Evolutionary conservation across 2,329 filamentous ascomycete genomes (phyloP).

Genomic region (Hymenoscyphus fructigenus): DNA sequence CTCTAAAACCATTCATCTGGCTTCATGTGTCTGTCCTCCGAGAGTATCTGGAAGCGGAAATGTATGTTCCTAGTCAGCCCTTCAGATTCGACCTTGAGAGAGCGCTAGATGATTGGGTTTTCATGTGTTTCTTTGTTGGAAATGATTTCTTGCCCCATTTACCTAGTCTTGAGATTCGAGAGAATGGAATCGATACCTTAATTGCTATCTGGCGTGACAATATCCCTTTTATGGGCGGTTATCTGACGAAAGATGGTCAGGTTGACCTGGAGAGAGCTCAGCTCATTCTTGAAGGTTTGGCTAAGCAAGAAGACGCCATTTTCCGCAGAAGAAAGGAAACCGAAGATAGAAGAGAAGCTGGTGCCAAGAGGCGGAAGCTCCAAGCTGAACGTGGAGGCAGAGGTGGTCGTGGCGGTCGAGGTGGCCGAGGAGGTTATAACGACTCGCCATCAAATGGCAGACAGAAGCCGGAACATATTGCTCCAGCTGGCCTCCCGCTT

Average conservation of each 20-base stretch:
- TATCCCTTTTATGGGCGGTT: constrained; percentile 86
- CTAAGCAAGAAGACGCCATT: constrained; percentile 90
- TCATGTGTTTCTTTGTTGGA: constrained; percentile 98
- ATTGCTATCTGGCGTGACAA: constrained; percentile 98
- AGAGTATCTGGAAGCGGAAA: constrained; percentile 89
- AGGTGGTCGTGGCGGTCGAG: constrained; percentile 37
- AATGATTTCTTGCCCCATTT: constrained; percentile 98
- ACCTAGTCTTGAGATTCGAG: constrained; percentile 94
- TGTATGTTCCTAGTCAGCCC: constrained; percentile 76
- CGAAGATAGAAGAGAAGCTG: constrained; percentile 80
- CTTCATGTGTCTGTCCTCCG: constrained; percentile 87
- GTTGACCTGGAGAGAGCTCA: constrained; percentile 87
- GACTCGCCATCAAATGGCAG: constrained; percentile 32
- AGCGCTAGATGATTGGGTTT: constrained; percentile 96
- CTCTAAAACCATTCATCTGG: constrained; percentile 95
- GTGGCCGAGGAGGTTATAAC: constrained; percentile 32
- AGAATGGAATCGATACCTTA: constrained; percentile 94
- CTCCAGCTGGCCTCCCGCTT: constrained; percentile 51
- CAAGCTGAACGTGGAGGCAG: constrained; percentile 52
- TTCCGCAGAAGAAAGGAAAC: constrained; percentile 84
- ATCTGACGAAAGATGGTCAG: constrained; percentile 91
- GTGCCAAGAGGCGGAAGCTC: constrained; percentile 74
- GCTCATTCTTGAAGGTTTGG: constrained; percentile 81
- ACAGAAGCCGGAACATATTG: constrained; percentile 25
- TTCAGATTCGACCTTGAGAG: constrained; percentile 93